Conservation (phyloP, 2,329 filamentous ascomycete genomes). For the Arthrobotrys sinensis region DNA sequence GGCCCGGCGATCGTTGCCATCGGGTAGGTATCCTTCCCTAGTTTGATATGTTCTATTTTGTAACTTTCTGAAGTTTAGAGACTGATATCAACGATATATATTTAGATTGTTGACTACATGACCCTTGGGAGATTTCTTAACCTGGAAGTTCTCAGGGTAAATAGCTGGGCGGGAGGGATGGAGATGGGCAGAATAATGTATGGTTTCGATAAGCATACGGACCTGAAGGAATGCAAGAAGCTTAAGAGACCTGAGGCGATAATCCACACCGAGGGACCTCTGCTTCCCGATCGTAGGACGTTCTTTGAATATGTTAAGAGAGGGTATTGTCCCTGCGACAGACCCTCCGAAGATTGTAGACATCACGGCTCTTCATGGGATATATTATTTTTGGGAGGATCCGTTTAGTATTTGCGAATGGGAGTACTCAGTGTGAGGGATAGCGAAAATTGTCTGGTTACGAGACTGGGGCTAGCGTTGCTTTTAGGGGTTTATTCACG, state of each 20-base stretch:
- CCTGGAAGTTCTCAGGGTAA: neutral
- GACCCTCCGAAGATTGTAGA: too few species aligned
- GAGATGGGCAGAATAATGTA: neutral
- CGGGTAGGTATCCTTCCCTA: neutral
- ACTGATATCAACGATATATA: neutral
- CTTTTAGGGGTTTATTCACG: too few species aligned
- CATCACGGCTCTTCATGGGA: too few species aligned
- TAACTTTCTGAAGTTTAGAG: too few species aligned
- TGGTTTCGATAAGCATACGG: neutral
- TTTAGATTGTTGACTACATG: neutral
- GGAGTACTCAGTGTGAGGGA: too few species aligned
- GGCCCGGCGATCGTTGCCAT: neutral
- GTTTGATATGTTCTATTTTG: too few species aligned
- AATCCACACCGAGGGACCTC: neutral
- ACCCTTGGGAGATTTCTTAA: neutral
- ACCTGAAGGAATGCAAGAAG: neutral
- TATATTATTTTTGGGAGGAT: too few species aligned
- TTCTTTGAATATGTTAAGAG: neutral
- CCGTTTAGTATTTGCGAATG: too few species aligned
- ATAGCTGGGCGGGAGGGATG: neutral
- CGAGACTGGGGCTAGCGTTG: too few species aligned
- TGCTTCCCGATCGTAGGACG: neutral
- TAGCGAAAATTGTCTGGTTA: too few species aligned
- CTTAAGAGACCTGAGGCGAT: neutral
- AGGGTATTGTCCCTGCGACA: neutral